Evolutionary conservation across 768 basidiomycete species (phyloP).

Genomic region (Heimioporus sp.): DNA sequence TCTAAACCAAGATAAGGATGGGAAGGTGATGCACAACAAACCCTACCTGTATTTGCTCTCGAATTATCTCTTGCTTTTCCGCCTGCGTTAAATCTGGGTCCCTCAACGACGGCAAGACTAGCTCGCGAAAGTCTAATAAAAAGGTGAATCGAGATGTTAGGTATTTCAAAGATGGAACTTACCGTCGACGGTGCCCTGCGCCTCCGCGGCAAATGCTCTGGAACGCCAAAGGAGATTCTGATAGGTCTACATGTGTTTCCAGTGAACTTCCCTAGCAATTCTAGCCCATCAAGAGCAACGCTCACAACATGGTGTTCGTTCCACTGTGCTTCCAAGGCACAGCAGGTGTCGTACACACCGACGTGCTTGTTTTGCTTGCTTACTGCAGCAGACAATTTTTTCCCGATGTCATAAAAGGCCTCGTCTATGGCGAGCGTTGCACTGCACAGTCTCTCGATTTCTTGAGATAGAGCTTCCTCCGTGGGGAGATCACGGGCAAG

Average conservation of each 20-base stretch:
- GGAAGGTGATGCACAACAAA: not conserved
- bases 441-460: slow-evolving; percentile 14
- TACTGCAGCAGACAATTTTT: slow-evolving; percentile 4
- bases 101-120: slow-evolving; percentile 15
- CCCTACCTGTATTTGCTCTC: slow-evolving; percentile 14
- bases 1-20: slow-evolving; percentile 7
- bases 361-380: slow-evolving; percentile 5
- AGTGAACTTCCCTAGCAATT: not conserved
- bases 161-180: not conserved
- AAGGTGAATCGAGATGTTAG: not conserved
- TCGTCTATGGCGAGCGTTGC: slow-evolving; percentile 18
- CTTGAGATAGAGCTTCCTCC: slow-evolving; percentile 12
- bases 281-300: too few species aligned
- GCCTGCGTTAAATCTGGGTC: not conserved
- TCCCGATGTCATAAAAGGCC: slow-evolving; percentile 14
- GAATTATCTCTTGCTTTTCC: slow-evolving; percentile 16
- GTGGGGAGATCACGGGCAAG: slow-evolving; percentile 4
- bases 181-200: slow-evolving; percentile 18
- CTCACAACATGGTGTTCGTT: slow-evolving; percentile 12
- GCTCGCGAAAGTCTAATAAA: slow-evolving; percentile 13
- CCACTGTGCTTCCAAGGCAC: slow-evolving; percentile 13
- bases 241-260: slow-evolving; percentile 8
- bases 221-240: slow-evolving; percentile 17
- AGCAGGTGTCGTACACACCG: slow-evolving; percentile 12
- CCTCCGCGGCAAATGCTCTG: slow-evolving; percentile 19